These are phyloP conservation scores for Fonsecaea multimorphosa DNA, from an alignment of 2,329 filamentous ascomycete genomes.

Conservation along the genomic window DNA sequence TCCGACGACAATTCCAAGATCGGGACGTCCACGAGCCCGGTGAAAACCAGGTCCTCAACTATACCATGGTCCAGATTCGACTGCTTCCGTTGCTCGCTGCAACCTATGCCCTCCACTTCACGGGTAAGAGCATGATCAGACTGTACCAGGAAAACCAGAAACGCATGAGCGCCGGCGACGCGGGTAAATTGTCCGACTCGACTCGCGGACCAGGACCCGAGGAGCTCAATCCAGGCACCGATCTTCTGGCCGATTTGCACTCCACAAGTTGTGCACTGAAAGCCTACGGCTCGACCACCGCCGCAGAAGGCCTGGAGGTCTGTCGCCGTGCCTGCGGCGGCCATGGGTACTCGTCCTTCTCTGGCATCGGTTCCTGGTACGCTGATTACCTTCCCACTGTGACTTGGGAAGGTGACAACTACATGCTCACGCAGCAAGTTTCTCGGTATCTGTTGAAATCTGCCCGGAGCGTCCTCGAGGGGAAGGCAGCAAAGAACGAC, in stretches of 20 bases:
- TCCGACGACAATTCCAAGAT: constrained; percentile 79
- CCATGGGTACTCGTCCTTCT: constrained; percentile 76
- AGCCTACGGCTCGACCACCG: constrained; percentile 72
- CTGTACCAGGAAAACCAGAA: constrained; percentile 75
- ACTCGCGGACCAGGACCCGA: constrained; percentile 69
- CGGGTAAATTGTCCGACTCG: constrained; percentile 50
- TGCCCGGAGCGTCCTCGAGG: constrained; percentile 71
- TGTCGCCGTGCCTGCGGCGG: constrained; percentile 78
- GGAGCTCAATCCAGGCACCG: constrained; percentile 68
- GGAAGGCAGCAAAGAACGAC: constrained; percentile 69
- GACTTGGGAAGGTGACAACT: constrained; percentile 81
- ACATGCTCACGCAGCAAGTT: constrained; percentile 82
- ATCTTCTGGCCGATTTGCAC: constrained; percentile 74
- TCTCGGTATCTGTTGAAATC: constrained; percentile 78
- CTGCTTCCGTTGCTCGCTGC: constrained; percentile 74
- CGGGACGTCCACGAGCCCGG: constrained; percentile 67
- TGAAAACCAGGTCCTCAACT: constrained; percentile 79
- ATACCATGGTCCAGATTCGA: constrained; percentile 79
- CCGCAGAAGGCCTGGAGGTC: constrained; percentile 75
- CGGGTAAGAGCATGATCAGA: constrained; percentile 75
- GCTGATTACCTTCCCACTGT: constrained; percentile 74
- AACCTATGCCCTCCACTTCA: constrained; percentile 80
- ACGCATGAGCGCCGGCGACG: constrained; percentile 61
- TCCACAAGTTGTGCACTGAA: constrained; percentile 79
- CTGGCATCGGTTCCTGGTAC: constrained; percentile 77